Evolutionary conservation across 805 yeast genomes (phyloP).

Genomic region (Kuraishia capsulata): DNA sequence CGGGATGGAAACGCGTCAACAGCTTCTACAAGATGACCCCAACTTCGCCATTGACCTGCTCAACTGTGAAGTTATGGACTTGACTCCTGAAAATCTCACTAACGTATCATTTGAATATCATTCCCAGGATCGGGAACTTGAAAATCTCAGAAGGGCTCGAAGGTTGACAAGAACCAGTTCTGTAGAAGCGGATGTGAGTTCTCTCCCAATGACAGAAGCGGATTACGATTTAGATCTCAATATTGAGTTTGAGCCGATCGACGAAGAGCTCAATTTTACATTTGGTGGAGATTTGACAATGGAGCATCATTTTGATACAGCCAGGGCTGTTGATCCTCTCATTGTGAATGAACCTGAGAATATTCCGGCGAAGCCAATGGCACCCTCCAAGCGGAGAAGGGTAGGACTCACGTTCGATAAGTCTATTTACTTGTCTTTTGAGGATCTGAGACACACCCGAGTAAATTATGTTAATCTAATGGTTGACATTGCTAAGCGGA

Average conservation of each 20-base stretch:
- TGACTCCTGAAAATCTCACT: not conserved
- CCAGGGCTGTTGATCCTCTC: too few species aligned
- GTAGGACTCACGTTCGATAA: not conserved
- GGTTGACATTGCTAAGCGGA: not conserved
- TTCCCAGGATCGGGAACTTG: not conserved
- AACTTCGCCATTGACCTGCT: not conserved
- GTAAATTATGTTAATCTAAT: not conserved
- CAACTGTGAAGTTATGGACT: not conserved
- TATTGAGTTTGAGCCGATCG: not conserved
- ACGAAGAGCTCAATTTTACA: not conserved
- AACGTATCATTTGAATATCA: not conserved
- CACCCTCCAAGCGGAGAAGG: too few species aligned
- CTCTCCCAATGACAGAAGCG: not conserved
- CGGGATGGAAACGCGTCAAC: not conserved
- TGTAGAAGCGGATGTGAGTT: not conserved
- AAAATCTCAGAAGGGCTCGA: not conserved
- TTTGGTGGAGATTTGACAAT: not conserved
- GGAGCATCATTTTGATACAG: not conserved
- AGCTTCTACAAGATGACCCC: not conserved
- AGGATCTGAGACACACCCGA: not conserved
- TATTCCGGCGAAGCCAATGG: too few species aligned
- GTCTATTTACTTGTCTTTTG: not conserved
- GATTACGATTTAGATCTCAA: not conserved
- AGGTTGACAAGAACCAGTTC: not conserved
- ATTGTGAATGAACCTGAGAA: too few species aligned